Evolutionary conservation across 2,329 filamentous ascomycete species (phyloP).

Genomic region (Alternaria angustiovoidea): DNA sequence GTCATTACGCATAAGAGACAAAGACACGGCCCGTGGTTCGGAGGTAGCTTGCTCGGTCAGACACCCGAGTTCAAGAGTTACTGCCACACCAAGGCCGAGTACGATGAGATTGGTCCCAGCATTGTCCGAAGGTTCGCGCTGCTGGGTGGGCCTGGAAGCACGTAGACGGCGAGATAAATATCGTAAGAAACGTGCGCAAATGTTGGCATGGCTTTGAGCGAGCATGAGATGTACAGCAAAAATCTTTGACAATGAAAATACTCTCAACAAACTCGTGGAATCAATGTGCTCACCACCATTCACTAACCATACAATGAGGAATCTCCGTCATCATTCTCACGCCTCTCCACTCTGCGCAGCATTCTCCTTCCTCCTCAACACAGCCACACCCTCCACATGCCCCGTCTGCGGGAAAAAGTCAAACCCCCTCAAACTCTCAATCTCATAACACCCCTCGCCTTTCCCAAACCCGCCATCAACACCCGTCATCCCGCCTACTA

Average conservation of each 20-base stretch:
- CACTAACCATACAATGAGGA: background rate
- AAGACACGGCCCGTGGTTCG: slow-evolving; percentile 97
- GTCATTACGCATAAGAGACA: slow-evolving; percentile 98
- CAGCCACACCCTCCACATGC: slow-evolving; percentile 71
- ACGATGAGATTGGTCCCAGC: slow-evolving; percentile 94
- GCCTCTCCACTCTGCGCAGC: background rate
- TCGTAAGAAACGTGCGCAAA: slow-evolving; percentile 2
- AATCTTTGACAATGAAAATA: slow-evolving; percentile 24
- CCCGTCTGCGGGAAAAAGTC: slow-evolving; percentile 95
- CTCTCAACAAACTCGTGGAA: slow-evolving; percentile 4
- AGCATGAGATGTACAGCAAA: slow-evolving; percentile 25
- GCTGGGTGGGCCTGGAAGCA: slow-evolving; percentile 87
- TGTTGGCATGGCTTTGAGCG: slow-evolving; percentile 21
- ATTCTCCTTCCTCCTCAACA: slow-evolving; percentile 57
- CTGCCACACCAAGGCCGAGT: slow-evolving; percentile 79
- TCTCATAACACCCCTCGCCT: slow-evolving; percentile 69
- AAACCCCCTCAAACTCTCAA: slow-evolving; percentile 91
- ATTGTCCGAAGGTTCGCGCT: slow-evolving; percentile 95
- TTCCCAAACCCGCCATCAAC: slow-evolving; percentile 46
- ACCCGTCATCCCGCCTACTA: slow-evolving; percentile 73
- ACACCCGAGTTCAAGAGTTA: slow-evolving; percentile 98
- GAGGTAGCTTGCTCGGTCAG: slow-evolving; percentile 93
- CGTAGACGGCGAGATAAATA: slow-evolving; percentile 53
- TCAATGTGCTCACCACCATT: background rate
- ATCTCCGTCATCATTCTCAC: background rate